Base-by-base conservation (phyloP, 1,139 yeast genomes). In the Chernovozyma aurita region DNA sequence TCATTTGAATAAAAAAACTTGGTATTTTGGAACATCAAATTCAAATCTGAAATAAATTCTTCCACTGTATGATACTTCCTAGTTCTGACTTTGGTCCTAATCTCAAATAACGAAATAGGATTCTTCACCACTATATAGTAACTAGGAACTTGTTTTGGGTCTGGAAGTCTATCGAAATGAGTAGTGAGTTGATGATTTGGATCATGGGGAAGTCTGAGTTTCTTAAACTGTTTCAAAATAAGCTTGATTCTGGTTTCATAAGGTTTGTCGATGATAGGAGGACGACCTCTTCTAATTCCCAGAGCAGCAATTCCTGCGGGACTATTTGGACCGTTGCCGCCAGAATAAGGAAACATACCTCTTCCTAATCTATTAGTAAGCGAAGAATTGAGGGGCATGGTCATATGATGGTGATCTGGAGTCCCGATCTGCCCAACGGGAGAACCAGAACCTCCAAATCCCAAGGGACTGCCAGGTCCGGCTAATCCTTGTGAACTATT, bases 191-290 rank as follows among this genome's bases (percentile, higher is more conserved):
- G 54, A 30, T 76, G 66, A 35, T 67, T 70, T 13, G 72, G 70
- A 33, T 67, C 69, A 38, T 63, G 58, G 4, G 73, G 70, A 46
- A 76, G 80, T 37, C 78, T 74, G 41, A 84, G 80, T 53, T 85
- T 85, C 50, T 87, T 85, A 51, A 92, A 70, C 34, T 79, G 81
- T 53, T 95, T 80, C 67, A 90, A 65, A 30, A 92, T 81, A 44
- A 86, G 80, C 58, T 90, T 90, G 55, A 90, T 88, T 44, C 97
- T 73, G 49, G 87, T 88, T 60, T 92, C 97, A 59, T 84, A 90
- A 4, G 97, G 97, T 50, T 85, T 80, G 58, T 90, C 97, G 39
- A 90, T 94, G 37, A 90, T 85, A 1, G 97, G 97, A 7, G 97
- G 97, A 52, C 97, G 77, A 30, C 97, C 97, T 52, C 97, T 73